Conservation (phyloP, 2,329 filamentous ascomycete genomes). For the Amesomyces nigricolor region DNA sequence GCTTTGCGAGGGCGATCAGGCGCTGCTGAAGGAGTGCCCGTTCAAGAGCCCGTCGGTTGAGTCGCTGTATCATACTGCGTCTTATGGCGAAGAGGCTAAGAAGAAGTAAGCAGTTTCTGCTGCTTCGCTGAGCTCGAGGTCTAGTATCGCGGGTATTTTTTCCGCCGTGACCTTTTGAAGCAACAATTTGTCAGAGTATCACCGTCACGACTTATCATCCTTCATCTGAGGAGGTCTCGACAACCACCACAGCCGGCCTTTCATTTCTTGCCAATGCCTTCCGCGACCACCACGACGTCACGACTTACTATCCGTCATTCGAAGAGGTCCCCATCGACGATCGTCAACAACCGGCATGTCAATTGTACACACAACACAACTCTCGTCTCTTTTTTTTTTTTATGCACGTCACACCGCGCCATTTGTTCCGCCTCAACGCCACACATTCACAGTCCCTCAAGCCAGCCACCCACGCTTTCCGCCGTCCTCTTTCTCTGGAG, state of each 20-base stretch:
- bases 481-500: too few species aligned
- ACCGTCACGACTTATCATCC: neutral
- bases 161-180: neutral
- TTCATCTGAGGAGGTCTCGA: neutral
- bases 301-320: constrained; percentile 1
- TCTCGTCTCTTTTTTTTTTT: neutral
- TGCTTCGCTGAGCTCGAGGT: neutral
- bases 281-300: neutral
- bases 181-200: neutral
- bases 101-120: neutral
- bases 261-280: neutral
- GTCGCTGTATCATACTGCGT: constrained; percentile 13
- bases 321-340: constrained; percentile 2
- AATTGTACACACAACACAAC: neutral
- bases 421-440: neutral
- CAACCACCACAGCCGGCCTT: neutral
- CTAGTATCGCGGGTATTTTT: neutral
- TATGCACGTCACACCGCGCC: neutral
- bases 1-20: neutral
- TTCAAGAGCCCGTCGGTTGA: constrained; percentile 20
- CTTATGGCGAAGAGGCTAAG: constrained; percentile 3
- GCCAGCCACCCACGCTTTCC: too few species aligned
- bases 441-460: too few species aligned
- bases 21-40: constrained; percentile 12
- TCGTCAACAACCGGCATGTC: constrained; percentile 1